Base-by-base conservation (phyloP, 2,329 filamentous ascomycete species). In the Colletotrichum sp. region DNA sequence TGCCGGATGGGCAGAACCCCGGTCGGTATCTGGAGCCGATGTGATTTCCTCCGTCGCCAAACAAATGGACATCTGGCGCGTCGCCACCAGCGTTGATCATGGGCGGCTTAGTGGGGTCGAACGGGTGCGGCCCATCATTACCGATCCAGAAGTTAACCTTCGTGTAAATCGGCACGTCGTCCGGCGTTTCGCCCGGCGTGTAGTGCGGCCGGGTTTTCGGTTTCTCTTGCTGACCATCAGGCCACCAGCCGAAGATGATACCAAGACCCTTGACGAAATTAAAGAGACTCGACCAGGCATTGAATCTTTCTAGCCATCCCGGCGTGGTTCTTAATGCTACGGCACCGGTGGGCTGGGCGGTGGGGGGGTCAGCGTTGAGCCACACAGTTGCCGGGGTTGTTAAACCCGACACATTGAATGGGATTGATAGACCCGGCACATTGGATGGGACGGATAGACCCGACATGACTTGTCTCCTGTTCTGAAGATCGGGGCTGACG, bases 221-320 rank as follows among this genome's bases (percentile, higher is more conserved):
- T 38, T 38, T 38, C 36, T 38, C 36, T 38, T 18, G 14, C 36
- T 4, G 7, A 5, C 36, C 36, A 18, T 1, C 13, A 14, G 36
- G 16, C 36, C 36, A 38, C 36, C 36, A 38, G 36, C 36, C 36
- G 36, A 38, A 38, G 7, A 38, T 9, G 36, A 38, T 16, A 9
- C 36, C 36, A 38, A 38, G 0, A 38, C 0, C 16, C 36, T 38
- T 38, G 36, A 38, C 36, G 36, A 38, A 38, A 18, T 8, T 38
- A 9, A 38, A 38, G 36, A 38, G 14, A 0, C 36, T 2, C 4
- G 2, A 0, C 0, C 1, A 38, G 36, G 36, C 36, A 38, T 38
- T 38, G 36, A 38, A 38, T 36, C 7, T 36, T 36, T 8, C 3
- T 36, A 36, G 34, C 34, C 14, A 13, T 7, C 5, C 5, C 32